Evolutionary conservation across 2,329 filamentous ascomycete genomes (phyloP), one percentile per base, ranked within the genome.

Genomic region (Cladosporium sphaerospermum): DNA sequence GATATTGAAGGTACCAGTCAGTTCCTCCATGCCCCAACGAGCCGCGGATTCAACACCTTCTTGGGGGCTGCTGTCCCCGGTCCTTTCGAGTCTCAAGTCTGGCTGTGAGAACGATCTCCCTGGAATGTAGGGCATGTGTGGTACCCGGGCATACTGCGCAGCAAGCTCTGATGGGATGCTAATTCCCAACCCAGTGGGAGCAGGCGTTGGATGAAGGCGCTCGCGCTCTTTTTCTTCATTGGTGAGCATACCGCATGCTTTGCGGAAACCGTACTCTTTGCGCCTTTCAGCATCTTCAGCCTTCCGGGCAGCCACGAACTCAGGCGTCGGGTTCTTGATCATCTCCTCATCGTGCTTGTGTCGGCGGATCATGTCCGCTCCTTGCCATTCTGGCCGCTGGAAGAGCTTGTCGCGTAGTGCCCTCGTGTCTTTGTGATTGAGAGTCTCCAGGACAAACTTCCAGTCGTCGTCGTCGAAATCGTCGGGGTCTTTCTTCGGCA

Each of bases 401-500:
- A 51, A 51, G 2, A 51, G 39, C 3, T 39, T 31, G 36, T 43
- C 40, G 11, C 48, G 40, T 33, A 51, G 31, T 11, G 31, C 41
- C 32, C 33, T 44, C 11, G 48, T 51, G 18, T 51, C 48, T 28
- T 44, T 28, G 32, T 39, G 48, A 23, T 28, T 36, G 3, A 51
- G 9, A 9, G 44, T 18, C 11, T 51, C 48, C 31, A 37, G 10
- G 3, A 51, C 48, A 37, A 51, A 51, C 16, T 37, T 31, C 48
- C 48, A 51, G 40, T 51, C 48, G 16, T 51, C 40, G 32, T 51
- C 48, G 13, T 51, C 48, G 13, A 51, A 51, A 10, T 51, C 32
- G 16, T 51, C 44, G 40, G 48, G 48, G 32, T 51, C 43, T 43
- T 53, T 53, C 37, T 53, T 53, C 2, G 45, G 51, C 13, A 42